Conservation (phyloP, 176 grass and related monocot species). For the Eragrostis curvula region DNA sequence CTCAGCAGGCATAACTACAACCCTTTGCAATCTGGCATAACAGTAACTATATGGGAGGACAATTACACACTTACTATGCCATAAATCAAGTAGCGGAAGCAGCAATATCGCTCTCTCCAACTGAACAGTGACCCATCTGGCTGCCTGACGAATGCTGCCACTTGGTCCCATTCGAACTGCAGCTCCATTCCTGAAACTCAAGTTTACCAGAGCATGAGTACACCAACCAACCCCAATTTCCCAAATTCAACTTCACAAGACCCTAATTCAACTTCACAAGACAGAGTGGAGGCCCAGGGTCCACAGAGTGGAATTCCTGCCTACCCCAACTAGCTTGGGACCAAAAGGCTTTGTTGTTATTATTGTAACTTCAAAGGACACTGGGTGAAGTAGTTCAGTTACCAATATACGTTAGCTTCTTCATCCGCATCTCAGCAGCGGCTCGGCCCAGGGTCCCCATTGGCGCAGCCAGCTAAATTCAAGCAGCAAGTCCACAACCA, state of each 20-base stretch:
- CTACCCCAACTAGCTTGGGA: too few relatives aligned
- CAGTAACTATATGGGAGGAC: neutral
- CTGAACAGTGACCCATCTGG: constrained; percentile 93
- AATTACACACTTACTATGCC: constrained; percentile 69
- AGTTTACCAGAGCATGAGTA: constrained; percentile 1
- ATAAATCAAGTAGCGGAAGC: constrained; percentile 83
- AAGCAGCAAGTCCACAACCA: constrained; percentile 18
- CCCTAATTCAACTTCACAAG: neutral
- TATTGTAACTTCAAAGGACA: neutral
- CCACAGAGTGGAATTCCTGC: too few relatives aligned
- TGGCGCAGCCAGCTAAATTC: constrained; percentile 79
- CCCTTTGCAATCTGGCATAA: neutral
- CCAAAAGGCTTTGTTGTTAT: too few relatives aligned
- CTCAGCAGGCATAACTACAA: neutral
- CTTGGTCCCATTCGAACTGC: constrained; percentile 96
- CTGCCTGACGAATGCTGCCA: constrained; percentile 81
- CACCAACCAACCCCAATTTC: neutral
- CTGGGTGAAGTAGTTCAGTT: neutral
- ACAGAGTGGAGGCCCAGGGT: too few relatives aligned
- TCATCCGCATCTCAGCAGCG: constrained; percentile 85
- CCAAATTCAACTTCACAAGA: neutral
- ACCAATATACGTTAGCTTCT: constrained; percentile 93
- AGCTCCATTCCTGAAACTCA: constrained; percentile 79
- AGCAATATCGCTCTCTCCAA: constrained; percentile 84
- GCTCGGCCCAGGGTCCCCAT: constrained; percentile 74